These are phyloP conservation scores for Ceratobasidium theobromae DNA, from an alignment of 1,284 basidiomycete species.

Conservation along the genomic window DNA sequence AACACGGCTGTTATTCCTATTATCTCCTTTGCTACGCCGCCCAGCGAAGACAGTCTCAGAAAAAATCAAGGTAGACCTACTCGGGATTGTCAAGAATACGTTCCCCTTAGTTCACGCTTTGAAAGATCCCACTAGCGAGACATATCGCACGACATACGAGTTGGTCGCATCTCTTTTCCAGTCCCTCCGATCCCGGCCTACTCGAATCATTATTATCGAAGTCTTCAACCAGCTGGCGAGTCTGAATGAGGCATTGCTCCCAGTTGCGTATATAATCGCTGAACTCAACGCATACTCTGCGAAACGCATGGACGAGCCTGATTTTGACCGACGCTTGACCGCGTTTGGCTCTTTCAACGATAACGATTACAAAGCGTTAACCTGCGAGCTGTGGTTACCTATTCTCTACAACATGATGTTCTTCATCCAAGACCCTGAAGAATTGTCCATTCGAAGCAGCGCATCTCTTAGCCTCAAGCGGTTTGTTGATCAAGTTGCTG, in stretches of 20 bases:
- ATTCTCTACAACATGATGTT: slow-evolving; percentile 82
- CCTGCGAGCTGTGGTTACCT: slow-evolving; percentile 74
- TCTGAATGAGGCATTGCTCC: slow-evolving; percentile 53
- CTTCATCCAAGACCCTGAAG: slow-evolving; percentile 87
- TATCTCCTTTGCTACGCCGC: slow-evolving; percentile 81
- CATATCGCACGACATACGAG: slow-evolving; percentile 63
- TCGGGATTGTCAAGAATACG: slow-evolving; percentile 74
- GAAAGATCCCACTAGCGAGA: slow-evolving; percentile 50
- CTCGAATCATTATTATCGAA: slow-evolving; percentile 65
- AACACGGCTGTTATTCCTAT: slow-evolving; percentile 68
- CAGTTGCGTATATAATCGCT: slow-evolving; percentile 58
- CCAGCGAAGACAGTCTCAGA: slow-evolving; percentile 79
- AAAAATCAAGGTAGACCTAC: slow-evolving; percentile 82
- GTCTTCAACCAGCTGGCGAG: slow-evolving; percentile 64
- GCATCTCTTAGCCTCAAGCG: slow-evolving; percentile 76
- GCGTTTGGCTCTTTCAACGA: slow-evolving; percentile 82
- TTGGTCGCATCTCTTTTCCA: slow-evolving; percentile 76
- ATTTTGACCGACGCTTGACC: slow-evolving; percentile 83
- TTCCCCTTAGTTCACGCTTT: slow-evolving; percentile 75
- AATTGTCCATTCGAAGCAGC: slow-evolving; percentile 85
- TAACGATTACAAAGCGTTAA: slow-evolving; percentile 52
- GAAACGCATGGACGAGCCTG: slow-evolving; percentile 85
- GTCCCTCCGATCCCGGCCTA: slow-evolving; percentile 66
- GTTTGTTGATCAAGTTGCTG: slow-evolving; percentile 66
- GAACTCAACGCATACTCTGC: slow-evolving; percentile 85